These are phyloP conservation scores for Lagenidium sp. DNA, from an alignment of 352 stramenopile genomes.

Conservation along the genomic window DNA sequence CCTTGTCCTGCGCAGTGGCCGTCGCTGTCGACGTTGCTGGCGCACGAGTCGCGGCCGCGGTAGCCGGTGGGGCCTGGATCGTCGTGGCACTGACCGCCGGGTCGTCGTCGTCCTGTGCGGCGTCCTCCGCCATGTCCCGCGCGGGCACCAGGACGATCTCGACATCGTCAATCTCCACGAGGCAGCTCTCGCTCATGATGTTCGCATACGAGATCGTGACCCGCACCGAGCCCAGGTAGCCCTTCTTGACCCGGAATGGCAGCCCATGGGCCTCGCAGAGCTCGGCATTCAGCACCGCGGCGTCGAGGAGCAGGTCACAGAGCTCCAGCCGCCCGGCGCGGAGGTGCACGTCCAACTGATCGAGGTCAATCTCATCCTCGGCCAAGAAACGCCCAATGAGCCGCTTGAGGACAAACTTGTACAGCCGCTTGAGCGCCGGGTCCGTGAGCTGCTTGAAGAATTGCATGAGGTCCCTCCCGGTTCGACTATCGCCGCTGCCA, in stretches of 20 bases:
- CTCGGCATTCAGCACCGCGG: constrained; percentile 71
- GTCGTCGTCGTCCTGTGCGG: background rate
- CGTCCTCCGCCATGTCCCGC: constrained; percentile 1
- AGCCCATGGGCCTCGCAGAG: constrained; percentile 55
- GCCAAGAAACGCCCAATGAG: constrained; percentile 83
- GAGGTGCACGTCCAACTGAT: constrained; percentile 82
- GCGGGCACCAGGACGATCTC: constrained; percentile 79
- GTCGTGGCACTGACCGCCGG: background rate
- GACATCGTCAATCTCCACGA: constrained; percentile 84
- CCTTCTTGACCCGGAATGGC: constrained; percentile 81
- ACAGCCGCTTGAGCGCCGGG: constrained; percentile 83
- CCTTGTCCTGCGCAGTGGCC: background rate
- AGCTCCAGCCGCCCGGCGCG: constrained; percentile 67
- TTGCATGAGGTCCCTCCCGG: constrained; percentile 40
- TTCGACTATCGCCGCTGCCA: too few species aligned
- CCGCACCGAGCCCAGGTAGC: constrained; percentile 76
- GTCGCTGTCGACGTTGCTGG: background rate
- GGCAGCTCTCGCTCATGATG: constrained; percentile 84
- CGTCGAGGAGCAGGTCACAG: constrained; percentile 73
- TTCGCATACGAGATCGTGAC: constrained; percentile 83
- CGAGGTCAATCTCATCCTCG: constrained; percentile 73
- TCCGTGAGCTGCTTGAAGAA: constrained; percentile 87
- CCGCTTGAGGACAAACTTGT: constrained; percentile 89
- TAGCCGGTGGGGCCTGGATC: too few species aligned
- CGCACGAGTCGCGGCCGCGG: background rate